Percentiles rank a stretch among this genome's conserved stretches.
phyloP scores from a whole-genome alignment of 495 filamentous ascomycete genomes.

The Letharia columbiana region DNA sequence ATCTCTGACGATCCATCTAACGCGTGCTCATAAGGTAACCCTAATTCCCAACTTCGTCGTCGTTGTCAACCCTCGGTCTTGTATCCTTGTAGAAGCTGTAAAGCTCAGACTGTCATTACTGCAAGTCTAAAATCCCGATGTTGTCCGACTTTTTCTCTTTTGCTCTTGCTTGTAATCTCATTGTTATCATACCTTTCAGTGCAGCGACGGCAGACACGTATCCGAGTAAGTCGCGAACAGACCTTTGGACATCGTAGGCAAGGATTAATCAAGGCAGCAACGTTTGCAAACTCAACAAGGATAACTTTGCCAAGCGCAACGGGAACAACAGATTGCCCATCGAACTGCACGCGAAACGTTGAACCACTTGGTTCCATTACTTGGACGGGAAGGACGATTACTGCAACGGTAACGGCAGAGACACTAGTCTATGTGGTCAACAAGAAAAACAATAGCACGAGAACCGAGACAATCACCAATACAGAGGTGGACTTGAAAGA shows the following conservation, averaged over 20 bases:
- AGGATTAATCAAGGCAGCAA: background rate
- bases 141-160: background rate
- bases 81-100: background rate
- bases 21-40: background rate
- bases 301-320: background rate
- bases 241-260: background rate
- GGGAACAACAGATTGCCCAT: conserved; percentile 1
- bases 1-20: background rate
- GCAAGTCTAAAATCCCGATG: background rate
- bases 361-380: conserved; percentile 5
- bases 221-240: conserved; percentile 2
- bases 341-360: background rate
- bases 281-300: conserved; percentile 5
- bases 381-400: background rate
- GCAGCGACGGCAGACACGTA: background rate
- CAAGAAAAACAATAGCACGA: conserved; percentile 4
- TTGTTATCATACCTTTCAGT: background rate
- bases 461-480: conserved; percentile 7
- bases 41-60: background rate
- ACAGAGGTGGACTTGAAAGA: conserved; percentile 7
- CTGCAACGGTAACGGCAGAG: conserved; percentile 11
- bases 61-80: background rate
- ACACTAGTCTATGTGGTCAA: conserved; percentile 8
- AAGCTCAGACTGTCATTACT: background rate
- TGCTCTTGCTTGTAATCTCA: background rate